phyloP scores from a whole-genome alignment of 2,329 filamentous ascomycete species.

The Chaetomium olivaceum region DNA sequence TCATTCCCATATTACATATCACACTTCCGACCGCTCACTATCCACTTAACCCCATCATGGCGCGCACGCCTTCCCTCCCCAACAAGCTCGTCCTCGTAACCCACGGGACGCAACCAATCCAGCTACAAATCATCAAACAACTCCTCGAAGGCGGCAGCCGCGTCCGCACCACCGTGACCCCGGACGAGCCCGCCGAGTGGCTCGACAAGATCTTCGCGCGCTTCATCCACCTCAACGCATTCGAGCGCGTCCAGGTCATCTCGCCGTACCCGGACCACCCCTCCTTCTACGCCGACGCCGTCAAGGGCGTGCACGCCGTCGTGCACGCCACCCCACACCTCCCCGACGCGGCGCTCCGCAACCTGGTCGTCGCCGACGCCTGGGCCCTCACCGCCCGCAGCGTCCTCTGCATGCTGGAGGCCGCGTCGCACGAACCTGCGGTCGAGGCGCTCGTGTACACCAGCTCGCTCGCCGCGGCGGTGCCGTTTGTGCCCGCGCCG shows the following conservation, averaged over 20 bases:
- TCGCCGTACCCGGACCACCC: slow-evolving; percentile 36
- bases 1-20: no score
- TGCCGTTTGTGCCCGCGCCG: slow-evolving; percentile 25
- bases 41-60: not conserved
- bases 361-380: no score
- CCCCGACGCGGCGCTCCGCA: no score
- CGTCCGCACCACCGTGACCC: slow-evolving; percentile 46
- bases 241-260: slow-evolving; percentile 39
- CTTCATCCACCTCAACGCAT: slow-evolving; percentile 36
- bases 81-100: slow-evolving; percentile 42
- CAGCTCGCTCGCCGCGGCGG: slow-evolving; percentile 37
- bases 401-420: slow-evolving; percentile 37
- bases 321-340: no score
- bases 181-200: slow-evolving; percentile 35
- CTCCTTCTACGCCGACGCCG: slow-evolving; percentile 34
- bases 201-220: slow-evolving; percentile 15
- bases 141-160: slow-evolving; percentile 44
- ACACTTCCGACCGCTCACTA: no score
- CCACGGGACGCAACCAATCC: slow-evolving; percentile 48
- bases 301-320: slow-evolving; percentile 38
- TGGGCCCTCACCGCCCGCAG: slow-evolving; percentile 38
- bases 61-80: not conserved
- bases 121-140: slow-evolving; percentile 43
- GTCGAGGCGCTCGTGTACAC: slow-evolving; percentile 47
- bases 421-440: slow-evolving; percentile 38